Conservation (phyloP, 441 rosid species). For the Breynia disticha region DNA sequence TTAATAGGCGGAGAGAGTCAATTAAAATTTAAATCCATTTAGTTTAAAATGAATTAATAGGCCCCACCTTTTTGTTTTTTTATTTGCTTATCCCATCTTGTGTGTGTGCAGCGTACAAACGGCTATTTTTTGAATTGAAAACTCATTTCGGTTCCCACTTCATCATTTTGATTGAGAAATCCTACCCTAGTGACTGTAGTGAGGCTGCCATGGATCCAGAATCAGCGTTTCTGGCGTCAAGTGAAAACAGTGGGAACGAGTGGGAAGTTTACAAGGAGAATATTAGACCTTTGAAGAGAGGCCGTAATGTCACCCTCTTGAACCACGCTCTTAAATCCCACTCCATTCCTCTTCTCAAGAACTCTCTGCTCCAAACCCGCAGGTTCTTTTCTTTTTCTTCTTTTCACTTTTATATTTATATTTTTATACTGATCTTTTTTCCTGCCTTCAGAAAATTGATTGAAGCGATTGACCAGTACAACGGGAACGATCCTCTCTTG, state of each 20-base stretch:
- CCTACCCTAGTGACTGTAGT: too few relatives aligned
- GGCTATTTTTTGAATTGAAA: too few relatives aligned
- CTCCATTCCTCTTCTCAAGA: slow-evolving; percentile 35
- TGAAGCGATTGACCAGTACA: slow-evolving; percentile 56
- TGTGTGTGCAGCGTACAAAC: too few relatives aligned
- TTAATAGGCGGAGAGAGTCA: too few relatives aligned
- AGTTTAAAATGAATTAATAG: too few relatives aligned
- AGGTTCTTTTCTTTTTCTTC: slow-evolving; percentile 26
- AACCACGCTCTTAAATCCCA: slow-evolving; percentile 73
- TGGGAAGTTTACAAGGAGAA: slow-evolving; percentile 95
- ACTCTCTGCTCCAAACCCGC: slow-evolving; percentile 52
- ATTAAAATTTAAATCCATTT: too few relatives aligned
- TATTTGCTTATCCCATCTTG: too few relatives aligned
- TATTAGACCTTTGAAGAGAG: slow-evolving; percentile 76
- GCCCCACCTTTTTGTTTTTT: too few relatives aligned
- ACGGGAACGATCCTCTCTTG: slow-evolving; percentile 74
- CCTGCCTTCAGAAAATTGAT: slow-evolving; percentile 57
- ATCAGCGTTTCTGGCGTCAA: slow-evolving; percentile 60
- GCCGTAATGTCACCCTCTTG: slow-evolving; percentile 59
- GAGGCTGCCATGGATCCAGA: slow-evolving; percentile 57
- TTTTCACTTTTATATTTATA: neutral
- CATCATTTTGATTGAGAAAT: too few relatives aligned
- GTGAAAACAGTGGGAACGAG: slow-evolving; percentile 58
- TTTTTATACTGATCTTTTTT: neutral
- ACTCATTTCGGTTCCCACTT: too few relatives aligned